These are phyloP conservation scores for Alternaria solani DNA, from an alignment of 2,329 filamentous ascomycete genomes.

Conservation along the genomic window DNA sequence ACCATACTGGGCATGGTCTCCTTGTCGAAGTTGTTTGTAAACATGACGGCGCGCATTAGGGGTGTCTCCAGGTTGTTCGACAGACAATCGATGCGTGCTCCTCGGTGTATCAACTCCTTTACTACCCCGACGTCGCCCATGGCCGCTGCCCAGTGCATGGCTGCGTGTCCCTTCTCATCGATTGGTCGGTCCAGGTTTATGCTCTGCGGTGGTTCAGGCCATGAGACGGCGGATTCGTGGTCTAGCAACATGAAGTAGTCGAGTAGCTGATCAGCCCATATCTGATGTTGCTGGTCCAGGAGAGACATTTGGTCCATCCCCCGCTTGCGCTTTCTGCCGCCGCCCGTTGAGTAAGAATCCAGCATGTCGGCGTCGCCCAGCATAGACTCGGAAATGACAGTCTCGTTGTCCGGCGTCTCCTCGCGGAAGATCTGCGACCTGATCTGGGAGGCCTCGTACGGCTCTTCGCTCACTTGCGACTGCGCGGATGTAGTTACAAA, in stretches of 20 bases:
- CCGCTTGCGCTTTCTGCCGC: conserved; percentile 78
- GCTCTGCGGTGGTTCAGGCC: conserved; percentile 80
- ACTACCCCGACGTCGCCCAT: conserved; percentile 97
- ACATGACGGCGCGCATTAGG: conserved; percentile 91
- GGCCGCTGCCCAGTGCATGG: conserved; percentile 94
- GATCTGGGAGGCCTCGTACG: conserved; percentile 69
- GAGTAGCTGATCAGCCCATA: conserved; percentile 91
- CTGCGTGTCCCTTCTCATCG: conserved; percentile 90
- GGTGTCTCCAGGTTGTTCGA: conserved; percentile 78
- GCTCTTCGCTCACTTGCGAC: conserved; percentile 62
- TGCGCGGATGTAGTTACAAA: conserved; percentile 35
- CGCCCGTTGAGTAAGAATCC: conserved; percentile 64
- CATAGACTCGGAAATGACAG: conserved; percentile 83
- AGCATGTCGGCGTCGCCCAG: conserved; percentile 83
- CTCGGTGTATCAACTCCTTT: conserved; percentile 82
- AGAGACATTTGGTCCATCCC: conserved; percentile 68
- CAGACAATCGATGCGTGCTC: conserved; percentile 75
- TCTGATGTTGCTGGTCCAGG: conserved; percentile 82
- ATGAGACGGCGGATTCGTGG: conserved; percentile 74
- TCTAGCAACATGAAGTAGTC: conserved; percentile 95
- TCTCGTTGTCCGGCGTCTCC: conserved; percentile 83
- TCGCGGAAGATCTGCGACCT: conserved; percentile 72
- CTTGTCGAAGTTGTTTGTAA: conserved; percentile 97
- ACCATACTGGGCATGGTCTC: conserved; percentile 86
- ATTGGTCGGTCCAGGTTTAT: conserved; percentile 93